A percentile compares a stretch with the other conserved stretches of the same genome.
Conservation (phyloP, 306 rosid species). For the Cercis canadensis region DNA sequence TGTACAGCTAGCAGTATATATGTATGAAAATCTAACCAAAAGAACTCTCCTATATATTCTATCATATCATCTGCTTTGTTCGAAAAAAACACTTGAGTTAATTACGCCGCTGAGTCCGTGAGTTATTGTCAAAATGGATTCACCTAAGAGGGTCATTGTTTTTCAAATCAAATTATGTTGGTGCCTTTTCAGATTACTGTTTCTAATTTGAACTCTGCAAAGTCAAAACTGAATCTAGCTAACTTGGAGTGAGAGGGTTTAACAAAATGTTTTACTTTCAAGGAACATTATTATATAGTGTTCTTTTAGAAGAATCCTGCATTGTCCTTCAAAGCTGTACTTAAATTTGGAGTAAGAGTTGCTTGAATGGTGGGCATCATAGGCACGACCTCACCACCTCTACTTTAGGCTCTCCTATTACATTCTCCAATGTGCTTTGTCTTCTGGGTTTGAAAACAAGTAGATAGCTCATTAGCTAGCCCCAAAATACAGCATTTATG, state of each 20-base stretch:
- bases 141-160: constrained; percentile 15
- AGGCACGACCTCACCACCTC: too few relatives aligned
- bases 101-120: constrained; percentile 48
- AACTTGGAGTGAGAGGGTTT: too few relatives aligned
- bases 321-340: constrained; percentile 22
- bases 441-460: background rate
- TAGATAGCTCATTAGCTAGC: background rate
- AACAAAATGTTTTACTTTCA: background rate
- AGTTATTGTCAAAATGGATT: constrained; percentile 31
- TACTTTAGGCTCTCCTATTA: background rate
- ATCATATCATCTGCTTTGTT: background rate
- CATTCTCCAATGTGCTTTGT: background rate
- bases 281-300: background rate
- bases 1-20: too few relatives aligned
- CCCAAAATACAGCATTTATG: too few relatives aligned
- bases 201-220: background rate
- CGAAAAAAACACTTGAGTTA: constrained; percentile 2
- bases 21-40: background rate
- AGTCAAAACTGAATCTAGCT: too few relatives aligned
- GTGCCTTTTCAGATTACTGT: background rate
- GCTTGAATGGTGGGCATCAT: constrained; percentile 39
- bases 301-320: background rate
- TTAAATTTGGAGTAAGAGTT: constrained; percentile 37
- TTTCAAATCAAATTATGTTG: constrained; percentile 33
- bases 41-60: background rate